Conservation (phyloP, 148 eudicot genomes). For the Beta vulgaris region DNA sequence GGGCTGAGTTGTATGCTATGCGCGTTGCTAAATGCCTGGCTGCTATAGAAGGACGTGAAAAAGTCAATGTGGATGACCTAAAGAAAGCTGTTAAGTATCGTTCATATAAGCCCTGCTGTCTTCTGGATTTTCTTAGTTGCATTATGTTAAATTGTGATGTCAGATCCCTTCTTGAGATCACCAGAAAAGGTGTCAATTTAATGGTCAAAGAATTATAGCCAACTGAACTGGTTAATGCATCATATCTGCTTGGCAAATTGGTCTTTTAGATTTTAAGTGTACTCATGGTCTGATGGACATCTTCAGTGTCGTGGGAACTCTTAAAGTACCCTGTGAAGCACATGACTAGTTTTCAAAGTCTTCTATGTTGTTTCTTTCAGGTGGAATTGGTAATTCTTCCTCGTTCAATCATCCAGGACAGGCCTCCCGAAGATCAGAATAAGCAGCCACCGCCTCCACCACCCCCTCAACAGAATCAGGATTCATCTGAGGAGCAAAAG, state of each 20-base stretch:
- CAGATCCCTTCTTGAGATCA: background rate
- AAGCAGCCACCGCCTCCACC: conserved; percentile 98
- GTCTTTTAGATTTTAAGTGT: background rate
- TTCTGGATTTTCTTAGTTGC: background rate
- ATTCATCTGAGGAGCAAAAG: conserved; percentile 68
- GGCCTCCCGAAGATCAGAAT: conserved; percentile 77
- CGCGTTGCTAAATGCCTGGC: conserved; percentile 96
- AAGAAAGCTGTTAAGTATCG: conserved; percentile 88
- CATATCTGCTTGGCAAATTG: background rate
- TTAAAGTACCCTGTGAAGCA: background rate
- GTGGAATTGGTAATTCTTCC: conserved; percentile 98
- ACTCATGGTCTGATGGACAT: background rate
- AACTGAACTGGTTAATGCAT: no score
- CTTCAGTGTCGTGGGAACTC: background rate
- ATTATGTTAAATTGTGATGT: background rate
- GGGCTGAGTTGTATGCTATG: conserved; percentile 95
- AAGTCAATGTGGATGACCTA: conserved; percentile 85
- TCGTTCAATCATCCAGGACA: conserved; percentile 75
- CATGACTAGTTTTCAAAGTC: background rate
- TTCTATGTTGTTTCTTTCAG: conserved; percentile 42
- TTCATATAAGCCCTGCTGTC: conserved; percentile 7
- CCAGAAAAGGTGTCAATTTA: background rate
- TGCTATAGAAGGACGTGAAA: conserved; percentile 95
- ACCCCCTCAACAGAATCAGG: conserved; percentile 94
- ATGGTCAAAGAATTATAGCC: background rate